These are phyloP conservation scores for Dactylellina parvicollis DNA, from an alignment of 2,329 filamentous ascomycete genomes.

Conservation along the genomic window DNA sequence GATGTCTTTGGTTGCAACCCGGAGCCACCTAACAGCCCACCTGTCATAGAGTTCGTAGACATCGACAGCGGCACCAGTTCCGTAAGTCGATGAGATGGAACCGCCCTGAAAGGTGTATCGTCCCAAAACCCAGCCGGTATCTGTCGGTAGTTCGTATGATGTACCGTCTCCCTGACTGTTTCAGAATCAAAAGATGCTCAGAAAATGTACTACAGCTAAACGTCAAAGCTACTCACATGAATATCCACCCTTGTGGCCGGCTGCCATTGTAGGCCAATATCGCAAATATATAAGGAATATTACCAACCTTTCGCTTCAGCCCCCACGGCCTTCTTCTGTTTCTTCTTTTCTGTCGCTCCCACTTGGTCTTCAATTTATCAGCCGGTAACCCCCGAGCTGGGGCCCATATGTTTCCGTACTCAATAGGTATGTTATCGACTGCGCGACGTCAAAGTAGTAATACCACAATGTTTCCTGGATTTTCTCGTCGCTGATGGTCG, in stretches of 20 bases:
- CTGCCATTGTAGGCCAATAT: conserved; percentile 6
- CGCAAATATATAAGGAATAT: not conserved
- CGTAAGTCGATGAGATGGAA: conserved; percentile 73
- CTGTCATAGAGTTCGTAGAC: conserved; percentile 64
- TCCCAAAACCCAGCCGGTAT: conserved; percentile 72
- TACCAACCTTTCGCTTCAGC: conserved; percentile 50
- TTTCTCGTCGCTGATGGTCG: conserved; percentile 71
- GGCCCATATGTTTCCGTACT: conserved; percentile 64
- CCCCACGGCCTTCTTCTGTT: conserved; percentile 44
- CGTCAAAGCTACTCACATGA: conserved; percentile 48
- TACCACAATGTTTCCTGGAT: conserved; percentile 93
- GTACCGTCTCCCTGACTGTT: conserved; percentile 30
- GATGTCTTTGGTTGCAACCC: conserved; percentile 75
- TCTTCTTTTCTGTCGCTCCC: conserved; percentile 54
- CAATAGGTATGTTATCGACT: conserved; percentile 81
- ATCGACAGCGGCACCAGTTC: conserved; percentile 70
- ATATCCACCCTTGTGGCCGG: not conserved
- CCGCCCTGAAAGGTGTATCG: conserved; percentile 84
- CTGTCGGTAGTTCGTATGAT: conserved; percentile 53
- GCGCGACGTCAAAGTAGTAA: conserved; percentile 92
- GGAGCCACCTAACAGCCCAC: conserved; percentile 80
- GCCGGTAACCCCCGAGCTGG: not conserved
- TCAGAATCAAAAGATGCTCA: conserved; percentile 54
- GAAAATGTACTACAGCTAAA: conserved; percentile 34
- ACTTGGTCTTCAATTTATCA: conserved; percentile 19